Evolutionary conservation across 2,329 filamentous ascomycete genomes (phyloP).

Genomic region (Clonostachys sp.): DNA sequence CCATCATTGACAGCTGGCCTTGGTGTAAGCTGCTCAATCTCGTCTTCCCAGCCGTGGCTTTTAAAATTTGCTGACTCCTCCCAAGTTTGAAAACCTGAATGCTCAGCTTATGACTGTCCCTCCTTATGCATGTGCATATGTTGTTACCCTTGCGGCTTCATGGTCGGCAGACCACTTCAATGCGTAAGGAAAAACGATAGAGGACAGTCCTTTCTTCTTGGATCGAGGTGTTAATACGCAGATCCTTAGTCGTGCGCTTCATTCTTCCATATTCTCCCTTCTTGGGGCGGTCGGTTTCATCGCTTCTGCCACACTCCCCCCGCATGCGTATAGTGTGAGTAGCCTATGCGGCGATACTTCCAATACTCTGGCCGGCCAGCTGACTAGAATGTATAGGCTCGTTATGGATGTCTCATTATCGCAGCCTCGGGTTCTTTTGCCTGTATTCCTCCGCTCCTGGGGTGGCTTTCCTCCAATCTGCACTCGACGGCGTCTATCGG

Average conservation of each 20-base stretch:
- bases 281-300: slow-evolving; percentile 47
- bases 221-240: not conserved
- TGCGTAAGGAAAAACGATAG: slow-evolving; percentile 12
- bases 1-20: slow-evolving; percentile 52
- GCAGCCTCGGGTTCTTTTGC: slow-evolving; percentile 60
- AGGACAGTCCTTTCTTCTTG: not conserved
- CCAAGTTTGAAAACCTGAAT: slow-evolving; percentile 28
- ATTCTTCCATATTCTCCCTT: slow-evolving; percentile 30
- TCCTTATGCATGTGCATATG: slow-evolving; percentile 53
- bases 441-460: slow-evolving; percentile 60
- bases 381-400: slow-evolving; percentile 41
- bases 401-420: slow-evolving; percentile 64
- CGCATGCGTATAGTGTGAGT: slow-evolving; percentile 44
- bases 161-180: slow-evolving; percentile 58
- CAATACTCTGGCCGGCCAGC: slow-evolving; percentile 24
- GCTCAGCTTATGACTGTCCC: slow-evolving; percentile 61
- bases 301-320: slow-evolving; percentile 55
- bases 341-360: not conserved
- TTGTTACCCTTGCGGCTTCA: slow-evolving; percentile 27
- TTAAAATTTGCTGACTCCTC: not conserved
- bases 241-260: slow-evolving; percentile 23
- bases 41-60: not conserved
- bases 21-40: slow-evolving; percentile 12
- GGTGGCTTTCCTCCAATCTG: slow-evolving; percentile 63
- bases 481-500: slow-evolving; percentile 57